Percentiles rank a stretch among this genome's conserved stretches.
Evolutionary conservation across 345 rosid genomes (phyloP).

Genomic region (Nephelium lappaceum): DNA sequence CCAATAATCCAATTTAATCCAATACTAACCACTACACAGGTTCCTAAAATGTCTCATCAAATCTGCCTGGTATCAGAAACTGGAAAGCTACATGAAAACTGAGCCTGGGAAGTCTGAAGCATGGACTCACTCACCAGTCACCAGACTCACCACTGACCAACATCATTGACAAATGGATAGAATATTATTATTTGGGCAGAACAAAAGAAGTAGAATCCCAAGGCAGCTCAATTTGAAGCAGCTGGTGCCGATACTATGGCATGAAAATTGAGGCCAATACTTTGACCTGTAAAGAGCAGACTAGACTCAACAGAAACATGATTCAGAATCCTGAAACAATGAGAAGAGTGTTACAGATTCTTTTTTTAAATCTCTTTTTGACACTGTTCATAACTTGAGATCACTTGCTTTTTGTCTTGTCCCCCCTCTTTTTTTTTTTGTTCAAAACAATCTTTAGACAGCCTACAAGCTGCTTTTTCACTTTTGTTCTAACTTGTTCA

Average conservation of each 20-base stretch:
- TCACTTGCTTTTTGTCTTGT: conserved; percentile 14
- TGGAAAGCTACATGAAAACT: background rate
- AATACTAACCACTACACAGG: background rate
- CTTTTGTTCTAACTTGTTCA: conserved; percentile 14
- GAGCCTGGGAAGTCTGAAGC: background rate
- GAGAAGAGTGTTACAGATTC: background rate
- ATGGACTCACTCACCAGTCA: background rate
- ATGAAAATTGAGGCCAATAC: background rate
- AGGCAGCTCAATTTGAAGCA: background rate
- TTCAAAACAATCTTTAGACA: conserved; percentile 10
- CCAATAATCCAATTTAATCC: too few relatives aligned
- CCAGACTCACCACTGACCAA: background rate
- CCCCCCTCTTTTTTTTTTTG: background rate
- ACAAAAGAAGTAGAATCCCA: conserved; percentile 13
- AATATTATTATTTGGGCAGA: background rate
- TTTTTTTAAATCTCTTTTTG: background rate
- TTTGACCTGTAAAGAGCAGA: conserved; percentile 17
- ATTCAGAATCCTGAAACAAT: background rate
- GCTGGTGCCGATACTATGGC: background rate
- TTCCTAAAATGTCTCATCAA: background rate
- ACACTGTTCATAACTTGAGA: conserved; percentile 8
- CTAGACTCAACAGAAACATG: background rate
- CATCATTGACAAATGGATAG: background rate
- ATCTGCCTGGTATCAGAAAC: background rate
- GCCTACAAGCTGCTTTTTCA: conserved; percentile 1